phyloP scores from a whole-genome alignment of 2,329 filamentous ascomycete genomes.

The Arthrobotrys sphaeroides region DNA sequence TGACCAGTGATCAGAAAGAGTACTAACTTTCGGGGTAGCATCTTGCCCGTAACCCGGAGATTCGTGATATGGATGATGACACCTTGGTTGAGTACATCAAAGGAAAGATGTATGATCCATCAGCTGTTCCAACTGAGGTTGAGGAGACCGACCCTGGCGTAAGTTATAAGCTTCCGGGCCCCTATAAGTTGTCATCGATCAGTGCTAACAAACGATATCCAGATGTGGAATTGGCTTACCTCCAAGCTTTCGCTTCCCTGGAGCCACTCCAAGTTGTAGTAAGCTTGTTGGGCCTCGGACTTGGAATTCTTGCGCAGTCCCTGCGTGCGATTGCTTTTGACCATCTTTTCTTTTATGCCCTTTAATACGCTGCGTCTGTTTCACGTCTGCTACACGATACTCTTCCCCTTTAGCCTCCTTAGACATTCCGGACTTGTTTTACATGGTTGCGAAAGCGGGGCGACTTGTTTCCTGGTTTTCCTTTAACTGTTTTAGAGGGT shows the following conservation, averaged over 20 bases:
- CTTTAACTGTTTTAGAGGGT: conserved; percentile 15
- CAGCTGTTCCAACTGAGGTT: conserved; percentile 39
- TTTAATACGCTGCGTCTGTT: conserved; percentile 18
- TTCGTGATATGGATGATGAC: conserved; percentile 56
- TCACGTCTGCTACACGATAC: not conserved
- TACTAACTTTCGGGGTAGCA: conserved; percentile 52
- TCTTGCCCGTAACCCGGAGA: conserved; percentile 57
- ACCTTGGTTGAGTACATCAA: conserved; percentile 56
- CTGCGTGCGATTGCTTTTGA: not conserved
- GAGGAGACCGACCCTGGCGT: conserved; percentile 37
- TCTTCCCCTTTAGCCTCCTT: conserved; percentile 23
- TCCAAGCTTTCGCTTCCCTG: conserved; percentile 52
- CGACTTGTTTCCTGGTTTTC: conserved; percentile 11
- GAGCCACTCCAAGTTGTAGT: conserved; percentile 51
- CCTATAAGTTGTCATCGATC: not conserved
- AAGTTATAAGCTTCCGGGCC: conserved; percentile 12
- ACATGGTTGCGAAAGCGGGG: conserved; percentile 30
- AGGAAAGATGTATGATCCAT: conserved; percentile 58
- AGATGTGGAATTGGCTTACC: conserved; percentile 53
- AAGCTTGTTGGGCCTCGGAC: conserved; percentile 1
- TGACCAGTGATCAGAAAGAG: not conserved
- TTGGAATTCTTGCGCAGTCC: not conserved
- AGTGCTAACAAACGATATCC: conserved; percentile 8
- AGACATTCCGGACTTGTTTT: conserved; percentile 35
- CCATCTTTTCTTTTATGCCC: not conserved